A percentile compares a stretch with the other conserved stretches of the same genome.
Conservation (phyloP, 768 basidiomycete genomes). For the Clitopilus passeckerianus region DNA sequence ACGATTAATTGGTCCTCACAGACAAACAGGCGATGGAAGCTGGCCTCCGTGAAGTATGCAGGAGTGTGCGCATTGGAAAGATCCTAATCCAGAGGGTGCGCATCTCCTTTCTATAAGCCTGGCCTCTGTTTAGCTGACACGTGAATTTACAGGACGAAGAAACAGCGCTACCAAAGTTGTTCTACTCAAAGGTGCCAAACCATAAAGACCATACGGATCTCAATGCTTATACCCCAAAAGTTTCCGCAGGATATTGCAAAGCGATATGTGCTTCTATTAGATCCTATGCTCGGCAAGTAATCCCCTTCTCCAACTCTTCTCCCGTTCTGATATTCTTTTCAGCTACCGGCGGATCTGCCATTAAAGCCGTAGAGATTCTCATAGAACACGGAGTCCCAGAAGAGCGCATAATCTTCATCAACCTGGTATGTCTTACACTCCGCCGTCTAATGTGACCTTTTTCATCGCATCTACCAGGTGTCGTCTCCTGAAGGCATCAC, state of each 20-base stretch:
- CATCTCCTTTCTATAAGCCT: slow-evolving; percentile 1
- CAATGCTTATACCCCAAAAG: slow-evolving; percentile 28
- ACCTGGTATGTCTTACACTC: slow-evolving; percentile 54
- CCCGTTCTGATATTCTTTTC: slow-evolving; percentile 1
- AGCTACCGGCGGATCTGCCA: slow-evolving; percentile 96
- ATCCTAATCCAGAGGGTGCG: slow-evolving; percentile 93
- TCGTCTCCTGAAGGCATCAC: slow-evolving; percentile 87
- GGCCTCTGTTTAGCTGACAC: background rate
- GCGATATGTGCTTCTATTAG: slow-evolving; percentile 90
- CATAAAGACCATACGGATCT: background rate
- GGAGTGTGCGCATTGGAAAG: slow-evolving; percentile 93
- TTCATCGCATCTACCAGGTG: slow-evolving; percentile 44
- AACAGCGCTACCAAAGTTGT: slow-evolving; percentile 88
- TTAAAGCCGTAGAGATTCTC: slow-evolving; percentile 94
- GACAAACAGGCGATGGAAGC: slow-evolving; percentile 87
- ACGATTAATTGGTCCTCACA: slow-evolving; percentile 2
- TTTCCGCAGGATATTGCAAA: slow-evolving; percentile 90
- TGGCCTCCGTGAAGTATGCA: slow-evolving; percentile 91
- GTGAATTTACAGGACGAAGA: slow-evolving; percentile 76
- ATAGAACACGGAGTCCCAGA: slow-evolving; percentile 90
- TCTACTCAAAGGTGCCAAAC: slow-evolving; percentile 71
- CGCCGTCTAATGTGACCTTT: background rate
- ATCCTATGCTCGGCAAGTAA: slow-evolving; percentile 90
- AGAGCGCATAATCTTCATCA: slow-evolving; percentile 93
- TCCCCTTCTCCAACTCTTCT: background rate